phyloP scores from a whole-genome alignment of 129 eudicot genomes.

The Lactuca sativa region DNA sequence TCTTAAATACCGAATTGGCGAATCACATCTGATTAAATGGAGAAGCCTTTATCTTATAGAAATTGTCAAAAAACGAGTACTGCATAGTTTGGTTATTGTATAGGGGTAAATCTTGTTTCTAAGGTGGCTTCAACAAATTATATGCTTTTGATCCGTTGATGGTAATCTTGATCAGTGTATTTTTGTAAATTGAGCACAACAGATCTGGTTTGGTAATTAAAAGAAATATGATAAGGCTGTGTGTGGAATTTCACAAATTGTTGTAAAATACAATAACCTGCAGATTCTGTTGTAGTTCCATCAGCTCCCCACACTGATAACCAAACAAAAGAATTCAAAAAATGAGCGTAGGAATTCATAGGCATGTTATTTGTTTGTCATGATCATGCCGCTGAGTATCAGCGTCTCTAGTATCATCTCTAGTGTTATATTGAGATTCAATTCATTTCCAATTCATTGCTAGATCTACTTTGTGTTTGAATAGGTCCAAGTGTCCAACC shows the following conservation, averaged over 20 bases:
- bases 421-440: background rate
- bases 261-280: background rate
- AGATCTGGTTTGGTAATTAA: slow-evolving; percentile 9
- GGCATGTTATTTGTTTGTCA: background rate
- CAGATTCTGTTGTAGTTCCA: background rate
- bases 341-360: background rate
- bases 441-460: background rate
- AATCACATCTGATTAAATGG: slow-evolving; percentile 12
- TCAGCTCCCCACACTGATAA: background rate
- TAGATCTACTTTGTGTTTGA: background rate
- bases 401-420: slow-evolving; percentile 6
- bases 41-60: background rate
- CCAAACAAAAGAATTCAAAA: background rate
- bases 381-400: background rate
- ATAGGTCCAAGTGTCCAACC: background rate
- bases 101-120: slow-evolving; percentile 1
- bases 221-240: background rate
- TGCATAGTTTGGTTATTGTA: background rate
- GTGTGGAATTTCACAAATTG: background rate
- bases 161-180: slow-evolving; percentile 9
- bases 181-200: background rate
- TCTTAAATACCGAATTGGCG: background rate
- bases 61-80: background rate
- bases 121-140: background rate
- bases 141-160: background rate